Evolutionary conservation across 1,284 basidiomycete species (phyloP).

Genomic region (Coniophora puteana): DNA sequence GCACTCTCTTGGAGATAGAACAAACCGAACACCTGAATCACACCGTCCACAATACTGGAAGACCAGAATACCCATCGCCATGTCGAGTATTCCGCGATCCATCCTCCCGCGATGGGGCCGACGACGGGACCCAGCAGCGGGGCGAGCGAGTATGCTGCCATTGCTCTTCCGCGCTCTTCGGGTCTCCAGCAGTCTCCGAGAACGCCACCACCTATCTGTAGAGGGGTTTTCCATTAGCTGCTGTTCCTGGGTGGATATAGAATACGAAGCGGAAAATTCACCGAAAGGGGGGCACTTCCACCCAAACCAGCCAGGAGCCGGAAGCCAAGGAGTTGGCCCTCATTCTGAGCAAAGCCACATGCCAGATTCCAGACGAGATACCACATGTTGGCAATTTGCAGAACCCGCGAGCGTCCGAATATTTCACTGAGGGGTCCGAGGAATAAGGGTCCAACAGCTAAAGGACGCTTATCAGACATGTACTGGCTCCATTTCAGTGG

Average conservation of each 20-base stretch:
- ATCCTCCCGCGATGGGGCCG: conserved; percentile 63
- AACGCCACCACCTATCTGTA: conserved; percentile 62
- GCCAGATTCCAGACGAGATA: conserved; percentile 62
- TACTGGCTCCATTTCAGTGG: not conserved
- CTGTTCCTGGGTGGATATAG: not conserved
- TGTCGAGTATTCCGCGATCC: conserved; percentile 55
- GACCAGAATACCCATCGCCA: conserved; percentile 73
- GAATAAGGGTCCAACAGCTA: conserved; percentile 46
- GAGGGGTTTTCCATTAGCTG: conserved; percentile 14
- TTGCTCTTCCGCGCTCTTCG: conserved; percentile 65
- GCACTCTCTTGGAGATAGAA: conserved; percentile 63
- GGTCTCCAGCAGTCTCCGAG: conserved; percentile 69
- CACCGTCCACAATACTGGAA: conserved; percentile 49
- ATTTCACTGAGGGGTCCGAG: conserved; percentile 59
- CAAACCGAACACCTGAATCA: conserved; percentile 50
- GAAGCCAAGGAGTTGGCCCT: conserved; percentile 57
- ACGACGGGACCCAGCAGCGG: conserved; percentile 54
- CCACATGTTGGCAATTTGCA: conserved; percentile 53
- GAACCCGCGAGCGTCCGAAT: conserved; percentile 41
- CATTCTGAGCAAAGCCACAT: conserved; percentile 62
- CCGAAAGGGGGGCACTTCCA: conserved; percentile 60
- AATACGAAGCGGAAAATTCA: conserved; percentile 26
- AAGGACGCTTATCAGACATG: conserved; percentile 19
- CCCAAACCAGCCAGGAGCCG: conserved; percentile 63
- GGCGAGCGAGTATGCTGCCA: conserved; percentile 68